These are phyloP conservation scores for Pyrenochaeta sp. DNA, from an alignment of 2,329 filamentous ascomycete species.

Conservation along the genomic window DNA sequence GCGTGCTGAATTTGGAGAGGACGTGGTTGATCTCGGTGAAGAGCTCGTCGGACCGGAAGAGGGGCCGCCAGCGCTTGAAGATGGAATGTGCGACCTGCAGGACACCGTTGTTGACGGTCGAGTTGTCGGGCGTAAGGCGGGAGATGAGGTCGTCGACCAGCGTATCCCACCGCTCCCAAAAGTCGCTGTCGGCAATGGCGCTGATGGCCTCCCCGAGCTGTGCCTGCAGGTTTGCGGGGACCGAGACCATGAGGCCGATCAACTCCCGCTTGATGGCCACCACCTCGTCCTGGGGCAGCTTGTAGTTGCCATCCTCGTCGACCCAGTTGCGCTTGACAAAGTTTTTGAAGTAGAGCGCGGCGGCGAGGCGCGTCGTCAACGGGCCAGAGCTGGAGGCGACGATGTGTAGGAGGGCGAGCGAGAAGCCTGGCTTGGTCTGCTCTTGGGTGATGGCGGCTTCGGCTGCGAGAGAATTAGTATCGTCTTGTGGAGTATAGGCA, in stretches of 20 bases:
- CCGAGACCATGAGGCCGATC: slow-evolving; percentile 94
- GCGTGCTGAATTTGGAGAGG: slow-evolving; percentile 79
- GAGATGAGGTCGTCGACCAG: slow-evolving; percentile 91
- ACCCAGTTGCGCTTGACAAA: slow-evolving; percentile 95
- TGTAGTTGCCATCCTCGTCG: slow-evolving; percentile 94
- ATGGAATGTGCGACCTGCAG: slow-evolving; percentile 98
- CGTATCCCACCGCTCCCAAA: slow-evolving; percentile 96
- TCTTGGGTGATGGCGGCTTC: slow-evolving; percentile 80
- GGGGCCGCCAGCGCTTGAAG: slow-evolving; percentile 92
- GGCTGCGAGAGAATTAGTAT: slow-evolving; percentile 63
- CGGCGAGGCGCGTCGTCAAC: slow-evolving; percentile 81
- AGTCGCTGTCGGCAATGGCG: slow-evolving; percentile 96
- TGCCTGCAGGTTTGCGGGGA: slow-evolving; percentile 84
- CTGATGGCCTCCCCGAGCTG: slow-evolving; percentile 97
- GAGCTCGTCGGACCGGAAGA: slow-evolving; percentile 91
- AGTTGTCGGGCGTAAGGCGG: slow-evolving; percentile 81
- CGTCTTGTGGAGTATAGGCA: too few species aligned
- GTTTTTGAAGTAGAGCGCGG: slow-evolving; percentile 97
- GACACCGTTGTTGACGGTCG: slow-evolving; percentile 88
- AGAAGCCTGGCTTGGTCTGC: slow-evolving; percentile 86
- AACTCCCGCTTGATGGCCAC: slow-evolving; percentile 91
- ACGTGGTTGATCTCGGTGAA: slow-evolving; percentile 98
- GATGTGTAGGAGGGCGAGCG: slow-evolving; percentile 84
- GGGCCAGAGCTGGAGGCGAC: slow-evolving; percentile 78
- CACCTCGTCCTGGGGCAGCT: slow-evolving; percentile 83